A percentile compares a stretch with the other conserved stretches of the same genome.
Evolutionary conservation across 371 early-diverging fungal species (phyloP).

Genomic region (Polyrhizophydium stewartii): DNA sequence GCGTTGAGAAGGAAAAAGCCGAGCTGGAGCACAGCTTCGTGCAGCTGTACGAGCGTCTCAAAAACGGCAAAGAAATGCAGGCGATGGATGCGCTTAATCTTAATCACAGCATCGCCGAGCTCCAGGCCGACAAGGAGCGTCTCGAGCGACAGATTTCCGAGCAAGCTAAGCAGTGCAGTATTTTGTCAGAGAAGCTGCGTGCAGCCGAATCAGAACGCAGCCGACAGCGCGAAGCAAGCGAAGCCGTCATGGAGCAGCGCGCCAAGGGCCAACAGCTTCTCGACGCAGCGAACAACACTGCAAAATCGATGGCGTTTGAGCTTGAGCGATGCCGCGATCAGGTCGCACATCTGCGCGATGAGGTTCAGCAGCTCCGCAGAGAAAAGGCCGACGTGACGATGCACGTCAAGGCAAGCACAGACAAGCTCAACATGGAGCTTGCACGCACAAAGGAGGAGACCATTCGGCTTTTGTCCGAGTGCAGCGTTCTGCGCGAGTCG

Average conservation of each 20-base stretch:
- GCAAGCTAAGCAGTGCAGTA: not conserved
- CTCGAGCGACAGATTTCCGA: not conserved
- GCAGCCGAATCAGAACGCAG: not conserved
- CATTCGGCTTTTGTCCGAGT: not conserved
- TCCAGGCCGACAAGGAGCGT: not conserved
- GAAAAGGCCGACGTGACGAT: not conserved
- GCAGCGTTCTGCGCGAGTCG: not conserved
- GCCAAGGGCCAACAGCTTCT: not conserved
- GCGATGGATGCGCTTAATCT: not conserved
- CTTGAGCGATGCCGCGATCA: slow-evolving; percentile 3
- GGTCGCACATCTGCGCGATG: not conserved
- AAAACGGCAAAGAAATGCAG: not conserved
- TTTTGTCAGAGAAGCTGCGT: not conserved
- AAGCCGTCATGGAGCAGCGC: not conserved
- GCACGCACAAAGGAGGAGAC: not conserved
- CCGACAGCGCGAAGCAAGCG: not conserved
- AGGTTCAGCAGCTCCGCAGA: not conserved
- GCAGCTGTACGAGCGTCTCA: slow-evolving; percentile 2
- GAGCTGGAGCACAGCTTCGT: slow-evolving; percentile 4
- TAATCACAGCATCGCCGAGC: not conserved
- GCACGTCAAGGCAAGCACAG: not conserved
- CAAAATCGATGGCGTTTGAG: slow-evolving; percentile 1
- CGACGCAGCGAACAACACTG: slow-evolving; percentile 1
- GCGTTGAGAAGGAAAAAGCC: not conserved
- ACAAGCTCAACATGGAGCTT: not conserved